Base-by-base conservation (phyloP, 1,284 basidiomycete genomes). In the Trichosporon sp. region DNA sequence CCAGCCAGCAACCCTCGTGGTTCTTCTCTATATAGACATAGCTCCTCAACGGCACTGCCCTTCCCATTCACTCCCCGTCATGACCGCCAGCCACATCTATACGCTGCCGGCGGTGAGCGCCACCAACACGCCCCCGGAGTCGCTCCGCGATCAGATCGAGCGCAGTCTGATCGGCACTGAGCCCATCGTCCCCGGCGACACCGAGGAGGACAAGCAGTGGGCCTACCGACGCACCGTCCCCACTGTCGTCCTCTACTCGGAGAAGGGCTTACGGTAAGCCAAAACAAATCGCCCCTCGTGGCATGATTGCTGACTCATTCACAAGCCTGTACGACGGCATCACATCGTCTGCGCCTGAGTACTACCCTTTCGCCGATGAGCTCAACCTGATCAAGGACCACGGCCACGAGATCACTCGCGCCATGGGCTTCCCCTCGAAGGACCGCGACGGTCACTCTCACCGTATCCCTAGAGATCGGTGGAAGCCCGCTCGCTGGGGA, bases 191-290 rank as follows among this genome's bases (percentile, higher is more conserved):
- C 79, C 79, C 6, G 79, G 79, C 16, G 40, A 65, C 3, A 67
- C 61, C 4, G 64, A 61, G 4, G 78, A 75, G 57, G 78, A 80
- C 63, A 63, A 65, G 57, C 31, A 67, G 23, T 81, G 77, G 77
- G 70, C 71, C 4, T 81, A 76, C 60, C 78, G 84, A 68, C 89
- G 88, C 75, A 84, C 84, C 16, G 80, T 97, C 11, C 92, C 94
- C 4, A 95, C 92, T 0, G 83, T 92, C 74, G 85, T 96, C 14
- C 84, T 96, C 10, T 96, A 96, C 79, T 88, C 94, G 71, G 91
- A 95, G 75, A 83, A 82, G 27, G 94, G 94, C 2, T 83, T 97
- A 61, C 83, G 76, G 77, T 78, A 64, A 66, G 76, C 69, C 31
- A 16, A 29, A 9, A n/a, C 25, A 29, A 27, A 7, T 29, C 25